Evolutionary conservation across 1,284 basidiomycete species (phyloP), one percentile per base, ranked within the genome.

Genomic region (Pseudomicrostroma phylloplanum): DNA sequence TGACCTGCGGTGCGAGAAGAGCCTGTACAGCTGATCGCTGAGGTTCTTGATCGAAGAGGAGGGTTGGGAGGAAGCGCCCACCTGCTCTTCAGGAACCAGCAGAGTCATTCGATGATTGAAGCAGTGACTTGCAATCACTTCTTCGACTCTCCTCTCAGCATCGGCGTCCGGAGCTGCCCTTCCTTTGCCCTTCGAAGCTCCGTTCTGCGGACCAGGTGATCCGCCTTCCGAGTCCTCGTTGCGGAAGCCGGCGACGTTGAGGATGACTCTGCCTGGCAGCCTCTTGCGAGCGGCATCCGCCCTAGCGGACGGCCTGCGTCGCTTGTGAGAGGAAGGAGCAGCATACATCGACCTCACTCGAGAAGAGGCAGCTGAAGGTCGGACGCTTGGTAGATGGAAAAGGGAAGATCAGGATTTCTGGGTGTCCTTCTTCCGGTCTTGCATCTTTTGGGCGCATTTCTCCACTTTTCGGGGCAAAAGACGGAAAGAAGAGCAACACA

Each of bases 31-130:
- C 46, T 48, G 46, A 11, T 48, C 46, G 46, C 17, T n/a, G 46
- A n/a, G 46, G 12, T 48, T n/a, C 46, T 48, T 48, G 12, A 48
- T 48, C 46, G 46, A 48, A 23, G 23, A 3, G 12, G 46, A 48
- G 46, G 46, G 12, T n/a, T n/a, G 23, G 12, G 46, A 48, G 46
- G 46, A 48, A 23, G 30, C 30, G 30, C 9, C 30, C 30, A 9
- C 30, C 30, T 36, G 30, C 30, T 36, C 30, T 9, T 36, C 30
- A 36, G 30, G 30, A 36, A 36, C 30, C 30, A 36, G 9, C 30
- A 36, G 9, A 36, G 30, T 36, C 59, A 66, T 65, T 13, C 66
- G 59, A 57, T 72, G 67, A 54, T 74, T 73, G 62, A 76, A 73
- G 0, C 70, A 67, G 63, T 76, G 74, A 12, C 64, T 54, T 17